Evolutionary conservation across 1,284 basidiomycete species (phyloP).

Genomic region (Leccinum pseudoinsigne): DNA sequence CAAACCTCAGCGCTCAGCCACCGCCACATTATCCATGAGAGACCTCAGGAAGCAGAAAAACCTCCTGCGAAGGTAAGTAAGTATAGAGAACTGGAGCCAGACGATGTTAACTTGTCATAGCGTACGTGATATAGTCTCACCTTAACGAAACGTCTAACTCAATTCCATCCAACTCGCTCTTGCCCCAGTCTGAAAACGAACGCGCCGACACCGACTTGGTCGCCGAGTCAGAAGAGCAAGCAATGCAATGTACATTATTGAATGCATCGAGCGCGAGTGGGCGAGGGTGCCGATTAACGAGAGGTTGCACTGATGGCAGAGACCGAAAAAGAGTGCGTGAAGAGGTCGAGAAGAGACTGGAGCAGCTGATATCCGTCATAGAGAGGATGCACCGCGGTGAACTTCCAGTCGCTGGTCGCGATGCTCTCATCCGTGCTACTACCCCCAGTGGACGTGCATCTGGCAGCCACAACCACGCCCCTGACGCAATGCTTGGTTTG

Average conservation of each 20-base stretch:
- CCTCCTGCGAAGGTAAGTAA: neutral
- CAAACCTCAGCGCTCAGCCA: no score
- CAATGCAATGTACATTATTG: slow-evolving; percentile 78
- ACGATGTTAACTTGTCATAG: neutral
- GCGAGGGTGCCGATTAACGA: slow-evolving; percentile 67
- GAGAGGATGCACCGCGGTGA: slow-evolving; percentile 69
- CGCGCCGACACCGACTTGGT: slow-evolving; percentile 61
- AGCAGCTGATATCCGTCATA: slow-evolving; percentile 62
- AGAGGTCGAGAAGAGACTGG: slow-evolving; percentile 58
- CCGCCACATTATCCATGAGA: no score
- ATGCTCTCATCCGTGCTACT: slow-evolving; percentile 42
- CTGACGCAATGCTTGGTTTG: slow-evolving; percentile 60
- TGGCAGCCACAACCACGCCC: slow-evolving; percentile 41
- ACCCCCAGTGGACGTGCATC: slow-evolving; percentile 49
- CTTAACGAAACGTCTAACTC: neutral
- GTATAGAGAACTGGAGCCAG: neutral
- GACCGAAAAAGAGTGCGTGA: slow-evolving; percentile 66
- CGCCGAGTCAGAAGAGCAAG: slow-evolving; percentile 55
- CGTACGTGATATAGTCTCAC: neutral
- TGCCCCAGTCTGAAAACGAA: slow-evolving; percentile 65
- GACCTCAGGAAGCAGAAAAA: neutral
- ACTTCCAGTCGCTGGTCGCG: slow-evolving; percentile 54
- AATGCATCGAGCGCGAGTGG: slow-evolving; percentile 79
- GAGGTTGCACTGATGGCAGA: slow-evolving; percentile 69
- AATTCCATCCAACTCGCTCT: slow-evolving; percentile 57